Evolutionary conservation across 1,284 basidiomycete genomes (phyloP).

Genomic region (Sanghuangporus sanghuang): DNA sequence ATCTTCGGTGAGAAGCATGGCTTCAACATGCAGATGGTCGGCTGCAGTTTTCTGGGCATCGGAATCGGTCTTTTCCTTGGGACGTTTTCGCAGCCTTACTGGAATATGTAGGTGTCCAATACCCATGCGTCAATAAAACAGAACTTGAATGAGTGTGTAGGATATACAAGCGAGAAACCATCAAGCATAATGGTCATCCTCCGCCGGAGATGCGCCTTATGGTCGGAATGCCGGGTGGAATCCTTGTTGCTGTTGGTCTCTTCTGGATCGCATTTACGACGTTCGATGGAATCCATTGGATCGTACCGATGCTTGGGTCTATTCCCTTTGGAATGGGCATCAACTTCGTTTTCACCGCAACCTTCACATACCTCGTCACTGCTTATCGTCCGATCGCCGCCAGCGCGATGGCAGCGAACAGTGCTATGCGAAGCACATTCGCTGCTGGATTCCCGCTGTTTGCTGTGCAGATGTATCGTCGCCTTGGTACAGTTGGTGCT

Average conservation of each 20-base stretch:
- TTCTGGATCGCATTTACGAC: constrained; percentile 75
- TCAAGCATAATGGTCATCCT: constrained; percentile 39
- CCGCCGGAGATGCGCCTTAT: constrained; percentile 68
- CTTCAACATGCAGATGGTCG: constrained; percentile 56
- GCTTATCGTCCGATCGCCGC: constrained; percentile 78
- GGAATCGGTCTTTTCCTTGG: constrained; percentile 62
- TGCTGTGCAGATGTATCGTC: constrained; percentile 50
- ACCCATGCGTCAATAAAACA: not conserved
- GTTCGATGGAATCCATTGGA: constrained; percentile 66
- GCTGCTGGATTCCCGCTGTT: constrained; percentile 75
- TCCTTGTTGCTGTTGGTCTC: constrained; percentile 63
- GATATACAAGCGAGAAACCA: constrained; percentile 27
- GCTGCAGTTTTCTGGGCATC: constrained; percentile 68
- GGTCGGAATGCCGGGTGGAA: constrained; percentile 63
- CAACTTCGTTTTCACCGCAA: constrained; percentile 59
- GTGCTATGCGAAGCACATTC: constrained; percentile 58
- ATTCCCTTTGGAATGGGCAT: constrained; percentile 56
- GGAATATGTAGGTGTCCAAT: constrained; percentile 44
- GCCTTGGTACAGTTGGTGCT: constrained; percentile 68
- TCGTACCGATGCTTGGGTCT: constrained; percentile 59
- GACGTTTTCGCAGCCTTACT: constrained; percentile 53
- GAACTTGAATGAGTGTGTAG: constrained; percentile 18
- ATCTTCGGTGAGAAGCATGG: constrained; percentile 60
- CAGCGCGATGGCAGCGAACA: constrained; percentile 72
- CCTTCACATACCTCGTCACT: constrained; percentile 68